These are phyloP conservation scores for Boletus rufocinnamomeus DNA, from an alignment of 768 basidiomycete genomes.

Conservation along the genomic window DNA sequence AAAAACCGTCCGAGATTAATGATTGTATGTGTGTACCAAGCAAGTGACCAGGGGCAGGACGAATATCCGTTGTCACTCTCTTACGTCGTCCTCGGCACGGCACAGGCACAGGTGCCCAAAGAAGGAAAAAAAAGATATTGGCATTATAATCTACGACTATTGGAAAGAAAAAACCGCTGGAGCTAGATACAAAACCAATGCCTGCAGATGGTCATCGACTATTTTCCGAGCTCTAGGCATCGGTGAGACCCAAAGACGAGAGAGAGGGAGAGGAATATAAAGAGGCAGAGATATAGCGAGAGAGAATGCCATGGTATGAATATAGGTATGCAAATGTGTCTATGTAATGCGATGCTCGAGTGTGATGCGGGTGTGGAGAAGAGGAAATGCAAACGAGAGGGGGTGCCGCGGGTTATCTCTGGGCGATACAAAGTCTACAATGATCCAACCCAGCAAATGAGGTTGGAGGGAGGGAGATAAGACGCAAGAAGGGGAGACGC, in stretches of 20 bases:
- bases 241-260: conserved; percentile 19
- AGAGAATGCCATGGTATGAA: conserved; percentile 37
- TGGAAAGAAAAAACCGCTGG: not conserved
- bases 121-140: not conserved
- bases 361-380: conserved; percentile 18
- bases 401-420: conserved; percentile 18
- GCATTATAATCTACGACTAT: conserved; percentile 30
- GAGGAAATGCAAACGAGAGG: conserved; percentile 18
- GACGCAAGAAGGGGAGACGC: not conserved
- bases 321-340: conserved; percentile 38
- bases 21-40: not conserved
- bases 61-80: not conserved
- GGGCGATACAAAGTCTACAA: conserved; percentile 28
- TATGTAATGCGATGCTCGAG: conserved; percentile 31
- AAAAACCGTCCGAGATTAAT: too few relatives aligned
- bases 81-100: not conserved
- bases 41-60: not conserved
- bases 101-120: not conserved
- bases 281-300: conserved; percentile 1
- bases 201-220: conserved; percentile 7
- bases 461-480: conserved; percentile 7
- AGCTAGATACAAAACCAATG: conserved; percentile 27
- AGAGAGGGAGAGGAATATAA: conserved; percentile 8
- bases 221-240: conserved; percentile 23
- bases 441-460: conserved; percentile 13